phyloP scores from a whole-genome alignment of 2,329 filamentous ascomycete species.

The Delphinella strobiligena region DNA sequence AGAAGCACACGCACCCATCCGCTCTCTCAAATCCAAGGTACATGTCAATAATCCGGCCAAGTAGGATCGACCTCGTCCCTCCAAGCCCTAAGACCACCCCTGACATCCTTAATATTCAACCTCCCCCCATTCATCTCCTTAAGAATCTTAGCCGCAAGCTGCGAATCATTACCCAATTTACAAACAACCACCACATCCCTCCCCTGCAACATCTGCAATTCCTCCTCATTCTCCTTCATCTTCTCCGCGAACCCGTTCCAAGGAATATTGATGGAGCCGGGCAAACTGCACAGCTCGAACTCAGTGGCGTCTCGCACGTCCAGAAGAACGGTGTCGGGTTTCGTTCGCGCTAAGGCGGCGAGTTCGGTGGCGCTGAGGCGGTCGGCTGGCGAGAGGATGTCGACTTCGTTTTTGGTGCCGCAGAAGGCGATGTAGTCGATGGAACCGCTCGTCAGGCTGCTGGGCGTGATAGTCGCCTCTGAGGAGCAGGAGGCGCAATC shows the following conservation, averaged over 20 bases:
- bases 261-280: conserved; percentile 64
- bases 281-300: conserved; percentile 66
- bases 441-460: conserved; percentile 50
- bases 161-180: conserved; percentile 66
- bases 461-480: conserved; percentile 48
- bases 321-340: conserved; percentile 46
- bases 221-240: conserved; percentile 14
- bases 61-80: conserved; percentile 50
- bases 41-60: conserved; percentile 48
- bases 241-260: conserved; percentile 43
- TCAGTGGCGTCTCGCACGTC: conserved; percentile 81
- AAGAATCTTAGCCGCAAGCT: conserved; percentile 53
- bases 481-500: conserved; percentile 69
- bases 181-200: conserved; percentile 56
- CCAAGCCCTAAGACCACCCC: conserved; percentile 63
- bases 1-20: no score
- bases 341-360: conserved; percentile 20
- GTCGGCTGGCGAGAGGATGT: conserved; percentile 49
- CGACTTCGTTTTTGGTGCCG: conserved; percentile 46
- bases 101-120: conserved; percentile 57
- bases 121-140: conserved; percentile 49
- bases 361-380: conserved; percentile 57
- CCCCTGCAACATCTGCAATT: conserved; percentile 28
- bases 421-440: conserved; percentile 84
- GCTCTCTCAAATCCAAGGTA: no score